phyloP scores from a whole-genome alignment of 169 alveolate species.

The Cryptosporidium ryanae region DNA sequence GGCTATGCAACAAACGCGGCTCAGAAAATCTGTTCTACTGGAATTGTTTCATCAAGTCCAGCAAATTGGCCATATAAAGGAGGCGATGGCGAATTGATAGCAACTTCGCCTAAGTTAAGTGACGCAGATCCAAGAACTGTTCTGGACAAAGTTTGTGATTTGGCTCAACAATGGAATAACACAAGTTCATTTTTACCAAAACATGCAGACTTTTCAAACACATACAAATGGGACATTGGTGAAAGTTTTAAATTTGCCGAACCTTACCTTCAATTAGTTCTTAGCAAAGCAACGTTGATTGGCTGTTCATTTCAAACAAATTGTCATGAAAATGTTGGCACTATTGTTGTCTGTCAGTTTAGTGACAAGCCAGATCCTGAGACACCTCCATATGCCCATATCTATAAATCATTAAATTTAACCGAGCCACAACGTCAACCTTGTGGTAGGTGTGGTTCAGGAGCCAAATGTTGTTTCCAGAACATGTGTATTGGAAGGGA shows the following conservation, averaged over 20 bases:
- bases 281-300: constrained; percentile 26
- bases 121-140: constrained; percentile 41
- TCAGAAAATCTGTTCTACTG: constrained; percentile 50
- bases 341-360: constrained; percentile 65
- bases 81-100: constrained; percentile 61
- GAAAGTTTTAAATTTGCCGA: constrained; percentile 51
- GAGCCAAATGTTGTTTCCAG: constrained; percentile 66
- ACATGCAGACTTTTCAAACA: constrained; percentile 50
- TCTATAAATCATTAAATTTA: constrained; percentile 34
- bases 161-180: constrained; percentile 70
- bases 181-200: constrained; percentile 57
- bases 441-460: constrained; percentile 72
- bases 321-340: constrained; percentile 61
- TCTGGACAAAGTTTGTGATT: constrained; percentile 58
- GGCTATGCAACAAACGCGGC: constrained; percentile 67
- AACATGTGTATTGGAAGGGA: constrained; percentile 70
- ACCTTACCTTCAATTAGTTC: constrained; percentile 61
- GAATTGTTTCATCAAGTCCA: constrained; percentile 56
- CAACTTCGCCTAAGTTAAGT: constrained; percentile 43
- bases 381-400: constrained; percentile 67
- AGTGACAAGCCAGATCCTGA: constrained; percentile 65
- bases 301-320: constrained; percentile 74
- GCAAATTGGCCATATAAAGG: constrained; percentile 61
- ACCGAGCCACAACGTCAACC: constrained; percentile 75
- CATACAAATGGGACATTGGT: constrained; percentile 58